Conservation (phyloP, 2,329 filamentous ascomycete species). For the Cytospora piceicola region DNA sequence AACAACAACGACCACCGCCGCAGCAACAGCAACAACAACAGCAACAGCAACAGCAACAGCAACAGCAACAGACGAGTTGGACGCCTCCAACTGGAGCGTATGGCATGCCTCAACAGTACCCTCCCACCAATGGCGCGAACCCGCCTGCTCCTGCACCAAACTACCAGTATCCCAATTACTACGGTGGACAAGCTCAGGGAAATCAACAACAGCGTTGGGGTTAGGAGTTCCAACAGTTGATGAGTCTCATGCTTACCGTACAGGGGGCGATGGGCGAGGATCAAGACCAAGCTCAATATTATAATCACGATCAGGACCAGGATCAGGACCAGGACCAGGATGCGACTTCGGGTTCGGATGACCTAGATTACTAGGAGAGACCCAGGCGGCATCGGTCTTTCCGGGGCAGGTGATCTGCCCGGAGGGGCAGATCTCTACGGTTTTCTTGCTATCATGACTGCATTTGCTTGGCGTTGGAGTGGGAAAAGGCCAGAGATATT, state of each 20-base stretch:
- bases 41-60: slow-evolving; percentile 14
- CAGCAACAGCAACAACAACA: slow-evolving; percentile 11
- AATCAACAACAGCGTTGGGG: slow-evolving; percentile 30
- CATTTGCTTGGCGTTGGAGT: slow-evolving; percentile 16
- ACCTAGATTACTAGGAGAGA: background rate
- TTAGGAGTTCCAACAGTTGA: slow-evolving; percentile 20
- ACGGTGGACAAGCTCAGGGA: slow-evolving; percentile 28
- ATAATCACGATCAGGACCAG: background rate
- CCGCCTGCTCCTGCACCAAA: slow-evolving; percentile 26
- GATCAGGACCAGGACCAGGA: slow-evolving; percentile 6
- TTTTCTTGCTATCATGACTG: background rate
- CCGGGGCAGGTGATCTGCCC: background rate
- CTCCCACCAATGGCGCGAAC: slow-evolving; percentile 20
- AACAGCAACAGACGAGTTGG: slow-evolving; percentile 26
- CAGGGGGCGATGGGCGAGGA: slow-evolving; percentile 3
- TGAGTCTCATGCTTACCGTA: slow-evolving; percentile 12
- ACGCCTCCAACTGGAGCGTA: slow-evolving; percentile 29
- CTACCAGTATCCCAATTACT: slow-evolving; percentile 29
- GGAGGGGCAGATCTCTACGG: background rate
- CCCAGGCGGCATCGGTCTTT: background rate
- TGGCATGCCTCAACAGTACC: slow-evolving; percentile 26
- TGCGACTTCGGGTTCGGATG: background rate
- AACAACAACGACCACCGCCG: slow-evolving; percentile 14
- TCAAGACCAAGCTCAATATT: background rate
- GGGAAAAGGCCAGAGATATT: background rate